Evolutionary conservation across 306 rosid genomes (phyloP).

Genomic region (Elaeagnus macrophylla): DNA sequence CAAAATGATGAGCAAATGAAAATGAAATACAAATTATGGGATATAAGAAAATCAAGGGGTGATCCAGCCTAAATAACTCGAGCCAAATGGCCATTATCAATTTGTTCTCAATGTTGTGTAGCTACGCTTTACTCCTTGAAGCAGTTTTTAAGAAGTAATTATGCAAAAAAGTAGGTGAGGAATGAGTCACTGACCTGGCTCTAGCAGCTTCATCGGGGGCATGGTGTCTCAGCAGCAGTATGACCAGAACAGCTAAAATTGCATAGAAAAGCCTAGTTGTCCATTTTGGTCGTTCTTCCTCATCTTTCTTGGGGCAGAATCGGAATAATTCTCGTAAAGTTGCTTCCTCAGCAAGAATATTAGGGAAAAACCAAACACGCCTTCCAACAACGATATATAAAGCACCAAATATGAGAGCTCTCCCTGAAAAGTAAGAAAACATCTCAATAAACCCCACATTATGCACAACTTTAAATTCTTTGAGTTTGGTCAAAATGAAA

Average conservation of each 20-base stretch:
- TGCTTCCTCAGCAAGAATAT: conserved; percentile 96
- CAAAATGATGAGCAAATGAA: no score
- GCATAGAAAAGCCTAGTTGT: conserved; percentile 90
- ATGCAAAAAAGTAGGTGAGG: neutral
- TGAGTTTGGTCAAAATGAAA: neutral
- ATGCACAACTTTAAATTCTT: neutral
- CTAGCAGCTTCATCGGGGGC: conserved; percentile 99
- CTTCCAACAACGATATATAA: conserved; percentile 64
- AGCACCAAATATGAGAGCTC: conserved; percentile 66
- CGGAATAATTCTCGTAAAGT: conserved; percentile 86
- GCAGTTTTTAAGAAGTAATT: neutral
- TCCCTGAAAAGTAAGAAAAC: conserved; percentile 45
- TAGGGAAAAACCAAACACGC: conserved; percentile 93
- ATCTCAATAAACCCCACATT: neutral
- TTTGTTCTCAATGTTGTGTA: no score
- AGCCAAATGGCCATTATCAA: no score
- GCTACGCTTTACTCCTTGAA: neutral
- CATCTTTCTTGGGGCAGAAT: conserved; percentile 89
- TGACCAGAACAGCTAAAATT: conserved; percentile 60
- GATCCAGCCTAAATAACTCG: no score
- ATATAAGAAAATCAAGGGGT: no score
- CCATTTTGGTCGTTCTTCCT: conserved; percentile 96
- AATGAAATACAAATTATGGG: no score
- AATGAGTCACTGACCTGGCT: conserved; percentile 59
- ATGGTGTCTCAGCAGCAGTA: conserved; percentile 85